phyloP scores from a whole-genome alignment of 768 basidiomycete genomes.

The Suillus ampliporus region DNA sequence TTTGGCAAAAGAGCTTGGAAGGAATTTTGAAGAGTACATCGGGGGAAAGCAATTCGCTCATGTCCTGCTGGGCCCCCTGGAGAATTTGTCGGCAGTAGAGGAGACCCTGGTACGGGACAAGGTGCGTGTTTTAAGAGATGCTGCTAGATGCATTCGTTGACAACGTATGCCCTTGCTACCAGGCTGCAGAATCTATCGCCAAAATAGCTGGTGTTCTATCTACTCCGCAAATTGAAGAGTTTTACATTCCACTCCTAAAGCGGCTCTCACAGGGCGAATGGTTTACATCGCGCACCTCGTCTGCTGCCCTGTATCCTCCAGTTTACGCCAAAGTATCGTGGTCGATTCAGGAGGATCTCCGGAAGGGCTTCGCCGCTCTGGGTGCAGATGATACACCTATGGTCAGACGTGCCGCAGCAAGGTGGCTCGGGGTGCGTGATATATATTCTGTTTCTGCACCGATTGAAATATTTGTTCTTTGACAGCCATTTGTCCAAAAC shows the following conservation, averaged over 20 bases:
- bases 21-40: slow-evolving; percentile 91
- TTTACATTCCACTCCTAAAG: slow-evolving; percentile 89
- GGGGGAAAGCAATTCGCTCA: slow-evolving; percentile 90
- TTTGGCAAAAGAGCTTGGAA: slow-evolving; percentile 92
- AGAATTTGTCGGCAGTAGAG: slow-evolving; percentile 95
- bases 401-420: slow-evolving; percentile 96
- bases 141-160: not conserved
- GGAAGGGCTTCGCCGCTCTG: slow-evolving; percentile 82
- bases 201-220: slow-evolving; percentile 84
- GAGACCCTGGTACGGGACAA: slow-evolving; percentile 98
- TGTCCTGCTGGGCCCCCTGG: slow-evolving; percentile 87
- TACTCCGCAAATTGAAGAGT: slow-evolving; percentile 81
- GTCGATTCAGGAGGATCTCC: slow-evolving; percentile 81
- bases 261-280: slow-evolving; percentile 93
- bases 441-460: slow-evolving; percentile 6
- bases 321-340: slow-evolving; percentile 84
- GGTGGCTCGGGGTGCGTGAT: slow-evolving; percentile 88
- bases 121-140: slow-evolving; percentile 48
- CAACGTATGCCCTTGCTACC: slow-evolving; percentile 19
- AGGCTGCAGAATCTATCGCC: slow-evolving; percentile 97
- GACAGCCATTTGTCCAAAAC: slow-evolving; percentile 77
- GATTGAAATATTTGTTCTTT: slow-evolving; percentile 19
- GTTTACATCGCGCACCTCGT: slow-evolving; percentile 98
- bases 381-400: slow-evolving; percentile 97
- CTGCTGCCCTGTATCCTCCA: slow-evolving; percentile 90